These are phyloP conservation scores for Penicillium paxilli DNA, from an alignment of 495 filamentous ascomycete species.

Conservation along the genomic window DNA sequence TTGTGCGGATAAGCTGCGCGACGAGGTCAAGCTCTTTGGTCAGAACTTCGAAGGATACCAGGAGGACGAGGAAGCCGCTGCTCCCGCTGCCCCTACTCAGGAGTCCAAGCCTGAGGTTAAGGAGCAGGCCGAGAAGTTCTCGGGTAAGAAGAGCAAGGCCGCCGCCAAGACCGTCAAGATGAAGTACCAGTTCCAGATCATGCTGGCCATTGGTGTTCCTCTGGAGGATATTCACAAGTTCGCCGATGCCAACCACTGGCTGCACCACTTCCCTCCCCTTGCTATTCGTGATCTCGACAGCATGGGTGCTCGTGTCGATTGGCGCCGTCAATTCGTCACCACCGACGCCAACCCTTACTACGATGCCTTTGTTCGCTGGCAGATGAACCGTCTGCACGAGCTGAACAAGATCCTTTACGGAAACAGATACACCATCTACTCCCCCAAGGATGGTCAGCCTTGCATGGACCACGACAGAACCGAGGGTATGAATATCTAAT, in stretches of 20 bases:
- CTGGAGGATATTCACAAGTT: conserved; percentile 87
- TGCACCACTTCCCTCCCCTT: conserved; percentile 82
- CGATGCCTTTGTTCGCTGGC: conserved; percentile 94
- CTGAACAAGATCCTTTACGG: conserved; percentile 93
- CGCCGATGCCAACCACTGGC: conserved; percentile 84
- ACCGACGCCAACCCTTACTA: conserved; percentile 98
- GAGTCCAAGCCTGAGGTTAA: conserved; percentile 62
- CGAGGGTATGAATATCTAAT: no score
- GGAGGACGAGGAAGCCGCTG: conserved; percentile 55
- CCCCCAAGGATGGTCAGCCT: conserved; percentile 93
- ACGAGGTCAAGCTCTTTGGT: conserved; percentile 89
- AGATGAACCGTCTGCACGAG: conserved; percentile 91
- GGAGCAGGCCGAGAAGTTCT: conserved; percentile 88
- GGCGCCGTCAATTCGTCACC: conserved; percentile 88
- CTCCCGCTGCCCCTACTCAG: conserved; percentile 37
- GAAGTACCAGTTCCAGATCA: conserved; percentile 89
- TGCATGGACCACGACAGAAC: conserved; percentile 97
- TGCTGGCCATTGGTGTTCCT: conserved; percentile 82
- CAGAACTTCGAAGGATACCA: conserved; percentile 77
- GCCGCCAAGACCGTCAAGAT: conserved; percentile 86
- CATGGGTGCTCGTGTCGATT: conserved; percentile 86
- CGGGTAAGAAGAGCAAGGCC: conserved; percentile 91
- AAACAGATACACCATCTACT: conserved; percentile 92
- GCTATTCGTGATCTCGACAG: conserved; percentile 78
- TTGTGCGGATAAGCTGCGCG: conserved; percentile 88